These are phyloP conservation scores for Lentinus brumalis DNA, from an alignment of 768 basidiomycete species.

Conservation along the genomic window DNA sequence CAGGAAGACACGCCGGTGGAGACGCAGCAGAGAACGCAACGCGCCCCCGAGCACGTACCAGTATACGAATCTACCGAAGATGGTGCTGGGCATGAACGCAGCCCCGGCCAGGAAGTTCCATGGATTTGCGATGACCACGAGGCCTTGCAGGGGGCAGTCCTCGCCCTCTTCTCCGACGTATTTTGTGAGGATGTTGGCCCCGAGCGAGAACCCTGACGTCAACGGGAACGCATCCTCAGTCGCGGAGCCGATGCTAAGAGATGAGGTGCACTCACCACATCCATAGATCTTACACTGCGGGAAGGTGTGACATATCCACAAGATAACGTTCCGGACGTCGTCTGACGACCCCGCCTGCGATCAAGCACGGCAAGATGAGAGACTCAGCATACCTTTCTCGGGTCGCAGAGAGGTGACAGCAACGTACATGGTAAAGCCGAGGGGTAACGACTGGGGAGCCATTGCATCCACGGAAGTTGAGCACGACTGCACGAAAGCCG, in stretches of 20 bases:
- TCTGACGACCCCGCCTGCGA: constrained; percentile 28
- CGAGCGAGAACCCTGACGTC: constrained; percentile 26
- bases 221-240: background rate
- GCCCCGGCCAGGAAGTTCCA: constrained; percentile 25
- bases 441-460: constrained; percentile 24
- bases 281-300: constrained; percentile 24
- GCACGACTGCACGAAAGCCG: constrained; percentile 24
- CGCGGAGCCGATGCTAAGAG: background rate
- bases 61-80: constrained; percentile 20
- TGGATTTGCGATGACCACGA: constrained; percentile 25
- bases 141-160: constrained; percentile 21
- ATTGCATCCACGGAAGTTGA: constrained; percentile 29
- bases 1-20: constrained; percentile 21
- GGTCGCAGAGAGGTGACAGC: no score
- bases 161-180: constrained; percentile 29
- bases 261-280: constrained; percentile 13
- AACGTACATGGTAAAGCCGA: constrained; percentile 26
- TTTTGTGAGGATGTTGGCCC: constrained; percentile 26
- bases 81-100: constrained; percentile 13
- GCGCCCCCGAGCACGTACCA: constrained; percentile 25
- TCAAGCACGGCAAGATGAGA: background rate
- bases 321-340: constrained; percentile 21
- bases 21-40: constrained; percentile 17
- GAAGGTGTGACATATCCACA: constrained; percentile 25
- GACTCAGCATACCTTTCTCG: no score